Evolutionary conservation across 1,284 basidiomycete species (phyloP).

Genomic region (Leccinum subrobustum): DNA sequence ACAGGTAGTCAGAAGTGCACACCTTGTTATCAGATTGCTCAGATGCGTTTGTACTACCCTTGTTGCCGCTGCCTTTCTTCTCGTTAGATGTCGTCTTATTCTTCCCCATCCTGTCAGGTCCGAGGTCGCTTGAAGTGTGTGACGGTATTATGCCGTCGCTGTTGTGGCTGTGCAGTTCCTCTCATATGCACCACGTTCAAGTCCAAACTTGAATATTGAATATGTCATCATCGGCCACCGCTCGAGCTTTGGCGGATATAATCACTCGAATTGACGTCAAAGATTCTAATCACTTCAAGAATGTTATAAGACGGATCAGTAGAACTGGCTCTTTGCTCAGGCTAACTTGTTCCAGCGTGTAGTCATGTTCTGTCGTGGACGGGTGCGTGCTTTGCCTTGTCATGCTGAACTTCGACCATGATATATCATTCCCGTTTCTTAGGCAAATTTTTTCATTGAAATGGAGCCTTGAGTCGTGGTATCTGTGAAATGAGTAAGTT

Average conservation of each 20-base stretch:
- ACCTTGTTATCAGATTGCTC: conserved; percentile 32
- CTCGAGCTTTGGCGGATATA: conserved; percentile 70
- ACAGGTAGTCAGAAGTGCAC: background rate
- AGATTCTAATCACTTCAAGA: conserved; percentile 59
- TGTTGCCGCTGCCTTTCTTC: conserved; percentile 36
- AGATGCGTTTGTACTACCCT: conserved; percentile 32
- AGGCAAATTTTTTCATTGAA: conserved; percentile 98
- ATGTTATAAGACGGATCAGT: conserved; percentile 66
- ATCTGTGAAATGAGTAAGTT: conserved; percentile 67
- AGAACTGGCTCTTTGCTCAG: background rate
- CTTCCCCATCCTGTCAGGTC: conserved; percentile 47
- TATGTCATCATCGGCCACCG: too few relatives aligned
- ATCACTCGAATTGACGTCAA: conserved; percentile 39
- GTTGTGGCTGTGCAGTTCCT: conserved; percentile 11
- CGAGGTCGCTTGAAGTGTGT: background rate
- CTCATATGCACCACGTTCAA: too few relatives aligned
- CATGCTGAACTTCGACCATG: background rate
- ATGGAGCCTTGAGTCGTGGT: conserved; percentile 93
- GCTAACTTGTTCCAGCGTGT: conserved; percentile 13
- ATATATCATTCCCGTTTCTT: background rate
- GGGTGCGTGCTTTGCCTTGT: conserved; percentile 55
- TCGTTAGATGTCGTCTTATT: conserved; percentile 40
- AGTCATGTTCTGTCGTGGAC: conserved; percentile 88
- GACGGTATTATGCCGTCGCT: too few relatives aligned
- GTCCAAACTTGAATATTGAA: too few relatives aligned